A percentile compares a stretch with the other conserved stretches of the same genome.
Conservation (phyloP, 257 asterid genomes). For the Capsicum pubescens region DNA sequence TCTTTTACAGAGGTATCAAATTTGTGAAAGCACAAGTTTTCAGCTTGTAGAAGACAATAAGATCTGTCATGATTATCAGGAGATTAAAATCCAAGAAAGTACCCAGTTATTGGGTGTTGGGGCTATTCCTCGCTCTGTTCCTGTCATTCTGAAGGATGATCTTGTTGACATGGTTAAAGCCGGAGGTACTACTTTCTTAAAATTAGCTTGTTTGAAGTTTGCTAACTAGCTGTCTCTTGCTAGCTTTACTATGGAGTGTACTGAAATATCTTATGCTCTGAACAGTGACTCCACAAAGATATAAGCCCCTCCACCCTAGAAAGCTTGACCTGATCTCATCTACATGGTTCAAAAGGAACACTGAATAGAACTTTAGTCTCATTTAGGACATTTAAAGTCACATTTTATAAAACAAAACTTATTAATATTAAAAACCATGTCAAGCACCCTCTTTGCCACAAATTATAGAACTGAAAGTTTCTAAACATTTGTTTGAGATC, state of each 20-base stretch:
- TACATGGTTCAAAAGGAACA: not conserved
- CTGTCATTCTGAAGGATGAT: slow-evolving; percentile 91
- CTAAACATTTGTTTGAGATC: not conserved
- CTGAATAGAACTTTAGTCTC: not conserved
- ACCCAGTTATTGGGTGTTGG: slow-evolving; percentile 97
- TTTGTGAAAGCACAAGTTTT: slow-evolving; percentile 87
- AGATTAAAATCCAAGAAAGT: slow-evolving; percentile 94
- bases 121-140: slow-evolving; percentile 96
- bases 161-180: slow-evolving; percentile 97
- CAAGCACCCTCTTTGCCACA: slow-evolving; percentile 8
- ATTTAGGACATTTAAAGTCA: not conserved
- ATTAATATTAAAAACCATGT: slow-evolving; percentile 8
- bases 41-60: slow-evolving; percentile 77
- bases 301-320: slow-evolving; percentile 6
- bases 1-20: slow-evolving; percentile 38
- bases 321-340: slow-evolving; percentile 19
- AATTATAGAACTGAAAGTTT: not conserved
- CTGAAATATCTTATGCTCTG: slow-evolving; percentile 25
- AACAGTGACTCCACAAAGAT: slow-evolving; percentile 14
- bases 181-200: slow-evolving; percentile 67
- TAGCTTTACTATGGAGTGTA: not conserved
- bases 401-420: not conserved
- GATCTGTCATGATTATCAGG: slow-evolving; percentile 95
- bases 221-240: slow-evolving; percentile 10
- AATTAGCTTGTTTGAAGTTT: slow-evolving; percentile 9